Base-by-base conservation (phyloP, 495 filamentous ascomycete genomes). In the Poronia punctata region DNA sequence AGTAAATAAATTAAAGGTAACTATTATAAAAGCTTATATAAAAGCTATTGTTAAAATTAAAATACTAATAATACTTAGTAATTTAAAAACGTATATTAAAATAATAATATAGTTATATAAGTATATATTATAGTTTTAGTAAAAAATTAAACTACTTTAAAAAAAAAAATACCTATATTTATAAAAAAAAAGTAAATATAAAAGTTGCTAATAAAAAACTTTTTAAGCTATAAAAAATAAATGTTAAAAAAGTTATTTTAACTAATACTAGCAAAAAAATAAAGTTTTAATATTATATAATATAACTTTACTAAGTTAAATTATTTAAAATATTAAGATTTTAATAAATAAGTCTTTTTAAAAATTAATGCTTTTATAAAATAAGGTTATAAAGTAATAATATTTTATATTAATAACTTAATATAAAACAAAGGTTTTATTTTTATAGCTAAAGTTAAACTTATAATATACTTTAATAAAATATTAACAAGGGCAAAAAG, bases 271-370 rank as follows among this genome's bases (percentile, higher is more conserved):
- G 29, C 29, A 4, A 19, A 39, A 26, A 39, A 15, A 16, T 5
- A 39, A 26, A 39, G 26, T 19, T 26, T 39, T 29, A 3, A 35
- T 19, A 18, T 33, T 18, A 20, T 42, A 10, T 42, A 32, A 42
- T 7, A n/a, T 7, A 12, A 29, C 5, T 12, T 42, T 18, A 32
- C 29, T 15, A 16, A 32, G 4, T 3, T 3, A 3, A 16, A 16
- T 10, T 32, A 15, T 32, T 17, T 32, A 7, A 16, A 7, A 7
- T 32, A 32, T 32, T 32, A 17, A 10, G n/a, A 32, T 17, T 17
- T 4, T 4, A 16, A 4, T 16, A 32, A 15, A 16, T 10, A 7
- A 32, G 7, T 10, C 7, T 32, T 32, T 32, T 16, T 32, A 7
- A 32, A 32, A 10, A 7, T 32, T 16, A 32, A 32, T 16, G 5